Base-by-base conservation (phyloP, 2,329 filamentous ascomycete genomes). In the Penicillium sp. region DNA sequence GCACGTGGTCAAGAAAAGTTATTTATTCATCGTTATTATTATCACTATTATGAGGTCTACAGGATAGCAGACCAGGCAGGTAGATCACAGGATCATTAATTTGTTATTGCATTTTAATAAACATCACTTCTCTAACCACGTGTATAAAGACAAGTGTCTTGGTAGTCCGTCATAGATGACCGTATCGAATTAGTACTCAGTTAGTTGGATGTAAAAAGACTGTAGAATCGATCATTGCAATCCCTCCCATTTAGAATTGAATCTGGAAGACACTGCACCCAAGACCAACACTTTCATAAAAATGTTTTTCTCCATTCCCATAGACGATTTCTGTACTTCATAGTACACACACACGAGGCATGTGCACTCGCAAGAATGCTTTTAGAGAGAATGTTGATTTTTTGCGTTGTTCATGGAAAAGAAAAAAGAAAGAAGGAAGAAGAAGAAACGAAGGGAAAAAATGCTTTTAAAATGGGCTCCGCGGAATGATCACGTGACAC, bases 191-290 rank as follows among this genome's bases (percentile, higher is more conserved):
- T 35, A 35, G 30, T 35, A 35, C 30, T 16, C 30, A 35, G 30
- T 35, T 35, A 26, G 30, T 21, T 26, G 38, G 21, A 49, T 14
- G 24, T 16, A 18, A 23, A 55, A 60, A 47, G 52, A 45, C 56
- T 82, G 79, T 82, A 77, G 77, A 74, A 73, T 78, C 77, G 77
- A 81, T 82, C 80, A 82, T 82, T 82, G 80, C 80, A 80, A 74
- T 81, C 79, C 75, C 79, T 77, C 68, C 76, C 78, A 82, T 69
- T 14, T 35, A 35, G 30, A 35, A 11, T 3, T 3, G 63, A 71
- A 73, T 65, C 72, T 69, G 66, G 66, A 58, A 79, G 78, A 73
- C 75, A 81, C 78, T 80, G 80, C 80, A 82, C 79, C 79, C 79
- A 82, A 81, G 79, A 81, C 77, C 78, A 71, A 77, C 74, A 72